Base-by-base conservation (phyloP, 345 rosid genomes). In the Corymbia maculata region DNA sequence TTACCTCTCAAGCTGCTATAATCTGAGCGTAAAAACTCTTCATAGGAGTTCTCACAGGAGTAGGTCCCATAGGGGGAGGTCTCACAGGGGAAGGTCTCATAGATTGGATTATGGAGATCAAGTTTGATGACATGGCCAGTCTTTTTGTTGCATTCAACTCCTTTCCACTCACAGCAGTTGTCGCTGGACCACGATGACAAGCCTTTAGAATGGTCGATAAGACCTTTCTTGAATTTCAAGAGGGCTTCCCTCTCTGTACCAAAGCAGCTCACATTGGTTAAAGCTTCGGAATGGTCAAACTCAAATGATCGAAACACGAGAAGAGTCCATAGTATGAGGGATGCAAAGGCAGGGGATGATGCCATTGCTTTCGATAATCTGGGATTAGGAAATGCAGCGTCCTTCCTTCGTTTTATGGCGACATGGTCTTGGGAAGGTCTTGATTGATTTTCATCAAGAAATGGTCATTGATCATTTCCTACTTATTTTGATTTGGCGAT, bases 81-180 rank as follows among this genome's bases (percentile, higher is more conserved):
- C n/a, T n/a, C n/a, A n/a, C n/a, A n/a, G n/a, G 28, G 61, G 5
- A 0, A 8, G 61, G 5, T 55, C 61, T 21, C 61, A 55, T 0
- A 55, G 61, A 0, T 8, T 55, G 61, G 1, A 55, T 55, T 55
- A 55, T 26, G 13, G 22, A 55, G 61, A 22, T 55, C 61, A 2
- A 55, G 61, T 55, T 55, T 55, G 61, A 55, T 8, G 9, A 55
- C 0, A 55, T 55, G 61, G 6, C 28, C 5, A 22, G 11, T 55
- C 28, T 9, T 55, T 55, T 55, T 22, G 61, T 26, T 22, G 6
- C 61, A 55, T 55, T 55, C 1, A 0, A 55, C 61, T 55, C 61
- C 1, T 55, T 55, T 55, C 61, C 61, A 55, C 13, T 55, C 13
- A 9, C 28, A 55, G 21, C 61, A 55, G 0, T 55, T 2, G 28